Percentiles rank a stretch among this genome's conserved stretches.
phyloP scores from a whole-genome alignment of 768 basidiomycete species.

The Trametopsis cervina region DNA sequence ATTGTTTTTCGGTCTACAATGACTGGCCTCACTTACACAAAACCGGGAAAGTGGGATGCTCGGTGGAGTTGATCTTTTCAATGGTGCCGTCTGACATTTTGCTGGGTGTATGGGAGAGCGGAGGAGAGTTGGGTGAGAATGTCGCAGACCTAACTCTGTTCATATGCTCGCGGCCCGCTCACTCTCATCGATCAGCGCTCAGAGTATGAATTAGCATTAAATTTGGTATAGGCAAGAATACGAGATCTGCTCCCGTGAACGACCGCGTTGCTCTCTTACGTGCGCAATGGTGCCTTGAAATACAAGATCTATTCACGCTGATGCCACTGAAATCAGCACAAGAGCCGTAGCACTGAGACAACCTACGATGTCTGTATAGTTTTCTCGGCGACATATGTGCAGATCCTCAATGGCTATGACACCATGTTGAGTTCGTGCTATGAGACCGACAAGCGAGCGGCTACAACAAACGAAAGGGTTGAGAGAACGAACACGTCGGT shows the following conservation, averaged over 20 bases:
- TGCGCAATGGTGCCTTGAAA: too few relatives aligned
- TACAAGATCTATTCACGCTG: too few relatives aligned
- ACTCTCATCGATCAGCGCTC: too few relatives aligned
- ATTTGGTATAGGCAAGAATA: too few relatives aligned
- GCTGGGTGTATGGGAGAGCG: conserved; percentile 10
- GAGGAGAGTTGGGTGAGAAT: conserved; percentile 1
- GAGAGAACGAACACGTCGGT: conserved; percentile 26
- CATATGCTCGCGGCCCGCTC: background rate
- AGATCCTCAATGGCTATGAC: background rate
- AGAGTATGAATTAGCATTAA: too few relatives aligned
- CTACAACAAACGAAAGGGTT: conserved; percentile 17
- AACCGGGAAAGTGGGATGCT: conserved; percentile 39
- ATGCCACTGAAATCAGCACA: background rate
- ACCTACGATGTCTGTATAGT: background rate
- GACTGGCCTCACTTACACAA: conserved; percentile 32
- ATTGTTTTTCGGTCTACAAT: background rate
- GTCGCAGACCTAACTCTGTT: too few relatives aligned
- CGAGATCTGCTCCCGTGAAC: too few relatives aligned
- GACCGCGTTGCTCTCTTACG: too few relatives aligned
- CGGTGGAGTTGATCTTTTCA: conserved; percentile 47
- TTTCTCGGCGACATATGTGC: too few relatives aligned
- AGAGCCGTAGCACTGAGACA: background rate
- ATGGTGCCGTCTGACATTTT: conserved; percentile 40
- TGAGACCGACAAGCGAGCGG: background rate
- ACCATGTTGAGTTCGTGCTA: background rate